These are phyloP conservation scores for Trametes sanguinea DNA, from an alignment of 768 basidiomycete genomes.

Conservation along the genomic window DNA sequence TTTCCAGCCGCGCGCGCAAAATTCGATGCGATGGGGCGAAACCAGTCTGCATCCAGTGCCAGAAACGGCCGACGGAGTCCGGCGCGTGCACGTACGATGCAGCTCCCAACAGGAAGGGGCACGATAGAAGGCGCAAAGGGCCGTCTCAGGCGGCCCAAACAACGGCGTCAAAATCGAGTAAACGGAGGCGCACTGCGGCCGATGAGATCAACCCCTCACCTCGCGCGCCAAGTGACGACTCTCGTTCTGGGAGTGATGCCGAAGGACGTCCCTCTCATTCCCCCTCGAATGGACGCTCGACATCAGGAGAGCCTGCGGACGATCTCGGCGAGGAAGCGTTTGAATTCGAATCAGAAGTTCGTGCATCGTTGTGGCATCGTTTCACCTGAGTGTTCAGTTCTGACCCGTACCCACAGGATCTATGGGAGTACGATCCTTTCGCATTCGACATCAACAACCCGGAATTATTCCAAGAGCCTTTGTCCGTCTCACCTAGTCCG, in stretches of 20 bases:
- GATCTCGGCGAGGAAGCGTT: background rate
- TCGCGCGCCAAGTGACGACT: background rate
- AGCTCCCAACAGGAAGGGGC: slow-evolving; percentile 13
- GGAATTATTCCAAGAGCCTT: background rate
- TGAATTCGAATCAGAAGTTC: background rate
- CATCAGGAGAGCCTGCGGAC: background rate
- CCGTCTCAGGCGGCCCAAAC: background rate
- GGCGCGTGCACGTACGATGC: slow-evolving; percentile 17
- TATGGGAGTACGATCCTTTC: slow-evolving; percentile 10
- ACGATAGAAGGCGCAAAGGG: background rate
- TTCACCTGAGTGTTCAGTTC: background rate
- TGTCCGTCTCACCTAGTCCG: background rate
- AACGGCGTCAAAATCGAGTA: background rate
- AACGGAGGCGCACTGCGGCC: background rate
- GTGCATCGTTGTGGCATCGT: background rate
- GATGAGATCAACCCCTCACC: background rate
- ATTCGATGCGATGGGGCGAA: slow-evolving; percentile 21
- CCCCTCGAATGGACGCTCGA: background rate
- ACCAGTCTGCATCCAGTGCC: slow-evolving; percentile 17
- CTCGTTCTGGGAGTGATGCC: slow-evolving; percentile 26
- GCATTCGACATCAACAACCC: background rate
- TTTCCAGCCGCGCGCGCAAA: background rate
- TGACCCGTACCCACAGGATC: background rate
- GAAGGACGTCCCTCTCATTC: background rate
- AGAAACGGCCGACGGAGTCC: slow-evolving; percentile 9